Percentiles rank a stretch among this genome's conserved stretches.
These are phyloP conservation scores for Pleurostoma richardsiae DNA, from an alignment of 2,329 filamentous ascomycete species.

Conservation along the genomic window DNA sequence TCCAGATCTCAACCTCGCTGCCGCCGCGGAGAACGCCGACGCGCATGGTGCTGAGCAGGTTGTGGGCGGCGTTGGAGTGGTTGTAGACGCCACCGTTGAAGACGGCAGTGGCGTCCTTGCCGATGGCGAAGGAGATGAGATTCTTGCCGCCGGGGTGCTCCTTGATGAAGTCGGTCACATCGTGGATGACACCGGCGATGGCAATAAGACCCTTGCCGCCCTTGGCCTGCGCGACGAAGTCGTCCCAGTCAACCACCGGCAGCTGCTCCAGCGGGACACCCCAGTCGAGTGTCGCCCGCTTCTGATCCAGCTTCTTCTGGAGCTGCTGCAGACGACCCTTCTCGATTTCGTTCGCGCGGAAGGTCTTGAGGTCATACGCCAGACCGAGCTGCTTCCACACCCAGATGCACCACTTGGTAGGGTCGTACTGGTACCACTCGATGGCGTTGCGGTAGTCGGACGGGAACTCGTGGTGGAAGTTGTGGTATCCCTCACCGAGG, in stretches of 20 bases:
- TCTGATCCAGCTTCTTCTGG: conserved; percentile 90
- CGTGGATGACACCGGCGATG: conserved; percentile 81
- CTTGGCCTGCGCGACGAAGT: conserved; percentile 74
- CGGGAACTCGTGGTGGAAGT: conserved; percentile 94
- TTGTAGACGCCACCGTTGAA: conserved; percentile 91
- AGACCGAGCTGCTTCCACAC: conserved; percentile 78
- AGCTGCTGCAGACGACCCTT: conserved; percentile 84
- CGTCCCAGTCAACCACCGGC: conserved; percentile 81
- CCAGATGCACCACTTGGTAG: conserved; percentile 88
- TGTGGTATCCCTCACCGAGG: conserved; percentile 83
- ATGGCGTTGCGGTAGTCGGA: conserved; percentile 92
- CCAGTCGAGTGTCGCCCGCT: conserved; percentile 79
- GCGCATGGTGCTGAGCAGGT: conserved; percentile 81
- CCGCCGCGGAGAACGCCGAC: conserved; percentile 82
- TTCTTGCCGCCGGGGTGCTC: conserved; percentile 88
- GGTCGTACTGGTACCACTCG: conserved; percentile 87
- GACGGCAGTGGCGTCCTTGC: conserved; percentile 84
- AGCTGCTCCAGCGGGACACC: conserved; percentile 80
- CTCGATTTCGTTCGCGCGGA: conserved; percentile 87
- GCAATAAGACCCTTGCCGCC: conserved; percentile 72
- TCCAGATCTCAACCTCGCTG: conserved; percentile 90
- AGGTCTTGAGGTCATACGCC: conserved; percentile 84
- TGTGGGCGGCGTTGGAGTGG: conserved; percentile 87
- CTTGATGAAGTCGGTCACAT: conserved; percentile 78
- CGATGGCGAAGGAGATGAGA: conserved; percentile 75